Conservation (phyloP, 805 yeast species). For the Saturnispora mendoncae region DNA sequence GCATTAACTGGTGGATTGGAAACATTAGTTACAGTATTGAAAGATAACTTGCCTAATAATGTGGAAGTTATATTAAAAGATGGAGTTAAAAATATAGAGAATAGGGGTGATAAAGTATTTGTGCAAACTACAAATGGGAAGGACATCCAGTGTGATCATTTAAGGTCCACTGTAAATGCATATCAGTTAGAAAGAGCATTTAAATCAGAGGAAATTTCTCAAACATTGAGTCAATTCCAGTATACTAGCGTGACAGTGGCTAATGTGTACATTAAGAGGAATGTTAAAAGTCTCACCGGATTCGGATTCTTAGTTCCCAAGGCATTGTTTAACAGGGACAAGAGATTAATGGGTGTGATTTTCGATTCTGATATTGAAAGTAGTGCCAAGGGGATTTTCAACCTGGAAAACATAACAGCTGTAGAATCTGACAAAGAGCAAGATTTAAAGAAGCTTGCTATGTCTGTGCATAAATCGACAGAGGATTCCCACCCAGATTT, state of each 20-base stretch:
- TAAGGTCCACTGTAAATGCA: slow-evolving; percentile 52
- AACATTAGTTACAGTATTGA: slow-evolving; percentile 38
- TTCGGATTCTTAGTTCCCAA: slow-evolving; percentile 87
- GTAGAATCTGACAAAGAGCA: slow-evolving; percentile 5
- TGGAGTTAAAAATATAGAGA: slow-evolving; percentile 16
- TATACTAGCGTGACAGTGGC: slow-evolving; percentile 52
- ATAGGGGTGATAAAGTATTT: slow-evolving; percentile 15
- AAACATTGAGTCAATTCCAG: slow-evolving; percentile 21
- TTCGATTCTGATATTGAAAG: slow-evolving; percentile 82
- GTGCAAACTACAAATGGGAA: slow-evolving; percentile 14
- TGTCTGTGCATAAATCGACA: slow-evolving; percentile 16
- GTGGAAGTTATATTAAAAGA: slow-evolving; percentile 31
- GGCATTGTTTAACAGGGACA: slow-evolving; percentile 28
- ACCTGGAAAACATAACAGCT: slow-evolving; percentile 15
- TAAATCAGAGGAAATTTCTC: slow-evolving; percentile 8
- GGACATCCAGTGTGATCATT: slow-evolving; percentile 37
- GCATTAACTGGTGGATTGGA: slow-evolving; percentile 48
- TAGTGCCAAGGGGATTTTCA: slow-evolving; percentile 29
- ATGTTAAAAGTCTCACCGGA: slow-evolving; percentile 42
- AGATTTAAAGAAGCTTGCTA: slow-evolving; percentile 14
- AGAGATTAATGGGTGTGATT: slow-evolving; percentile 71
- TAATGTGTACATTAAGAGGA: slow-evolving; percentile 47
- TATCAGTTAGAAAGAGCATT: slow-evolving; percentile 31
- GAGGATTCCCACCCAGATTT: slow-evolving; percentile 29
- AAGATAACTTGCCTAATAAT: slow-evolving; percentile 34